Evolutionary conservation across 1,284 basidiomycete species (phyloP), one percentile per base, ranked within the genome.

Genomic region (Bjerkandera adusta): DNA sequence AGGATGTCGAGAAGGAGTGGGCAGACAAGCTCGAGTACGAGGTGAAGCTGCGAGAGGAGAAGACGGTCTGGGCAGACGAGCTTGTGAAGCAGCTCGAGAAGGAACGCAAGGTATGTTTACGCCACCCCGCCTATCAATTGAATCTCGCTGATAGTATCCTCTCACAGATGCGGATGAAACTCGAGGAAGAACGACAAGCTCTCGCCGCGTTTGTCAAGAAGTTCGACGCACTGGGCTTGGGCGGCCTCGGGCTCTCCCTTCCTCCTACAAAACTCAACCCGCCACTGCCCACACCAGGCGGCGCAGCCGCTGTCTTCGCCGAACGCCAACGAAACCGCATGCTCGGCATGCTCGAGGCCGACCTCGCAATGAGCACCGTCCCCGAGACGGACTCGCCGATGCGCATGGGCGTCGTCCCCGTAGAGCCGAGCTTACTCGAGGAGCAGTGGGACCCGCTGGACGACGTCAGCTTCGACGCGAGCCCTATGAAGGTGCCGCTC

Each of bases 1-100:
- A 91, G 61, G 88, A 92, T 46, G 85, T 92, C 3, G 89, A 92
- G 68, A 78, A 71, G 52, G 89, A 94, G 61, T 93, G 85, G 83
- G 58, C 66, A 6, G 72, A 50, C 2, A 82, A 78, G 62, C 62
- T 92, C 1, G 79, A 81, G 25, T 75, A 72, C 21, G 80, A 91
- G 60, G 68, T 72, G 47, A 72, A 68, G 55, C 72, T 71, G 54
- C 62, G 81, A 16, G 79, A 84, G 59, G 84, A 86, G 63, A 82
- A 80, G 60, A 79, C 85, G 52, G 73, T 65, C 18, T 89, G 85
- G 84, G 81, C 83, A 1, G 72, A 75, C 15, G 85, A 89, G 58
- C 66, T 89, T 5, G 79, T 85, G 30, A 79, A 73, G 52, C 77
- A 84, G 55, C 66, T 91, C 26, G 86, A 89, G 55, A 85, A 80